phyloP scores from a whole-genome alignment of 768 basidiomycete species.

The Mrakia blollopis region DNA sequence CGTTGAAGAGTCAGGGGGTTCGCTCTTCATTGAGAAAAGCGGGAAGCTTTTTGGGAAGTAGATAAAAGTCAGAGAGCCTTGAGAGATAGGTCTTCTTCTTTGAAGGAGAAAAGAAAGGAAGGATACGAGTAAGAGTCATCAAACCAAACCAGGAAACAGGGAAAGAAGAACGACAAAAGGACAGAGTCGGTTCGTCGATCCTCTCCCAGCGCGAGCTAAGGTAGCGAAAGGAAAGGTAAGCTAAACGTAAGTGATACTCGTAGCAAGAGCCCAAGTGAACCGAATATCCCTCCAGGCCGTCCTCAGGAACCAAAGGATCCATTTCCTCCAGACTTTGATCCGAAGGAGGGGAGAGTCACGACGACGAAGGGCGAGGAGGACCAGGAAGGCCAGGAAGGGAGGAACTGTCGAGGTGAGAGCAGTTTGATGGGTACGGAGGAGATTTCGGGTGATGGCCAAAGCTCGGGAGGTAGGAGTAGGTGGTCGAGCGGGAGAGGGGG shows the following conservation, averaged over 20 bases:
- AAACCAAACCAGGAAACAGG: neutral
- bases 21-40: neutral
- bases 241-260: slow-evolving; percentile 17
- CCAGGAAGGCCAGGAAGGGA: slow-evolving; percentile 1
- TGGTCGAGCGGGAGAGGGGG: neutral
- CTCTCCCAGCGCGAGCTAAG: neutral
- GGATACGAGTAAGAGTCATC: neutral
- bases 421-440: neutral
- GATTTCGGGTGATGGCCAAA: neutral
- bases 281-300: slow-evolving; percentile 10
- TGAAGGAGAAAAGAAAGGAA: neutral
- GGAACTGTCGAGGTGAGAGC: neutral
- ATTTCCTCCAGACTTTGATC: neutral
- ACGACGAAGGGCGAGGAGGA: neutral
- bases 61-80: neutral
- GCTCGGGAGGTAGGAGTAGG: neutral
- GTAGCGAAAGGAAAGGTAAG: neutral
- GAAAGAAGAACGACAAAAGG: no score
- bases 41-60: neutral
- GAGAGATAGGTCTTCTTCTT: neutral
- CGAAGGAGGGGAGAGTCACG: neutral
- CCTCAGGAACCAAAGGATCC: slow-evolving; percentile 15
- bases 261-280: neutral
- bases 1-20: neutral
- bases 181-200: neutral